Conservation (phyloP, 2,329 filamentous ascomycete genomes). For the Setomelanomma holmii region DNA sequence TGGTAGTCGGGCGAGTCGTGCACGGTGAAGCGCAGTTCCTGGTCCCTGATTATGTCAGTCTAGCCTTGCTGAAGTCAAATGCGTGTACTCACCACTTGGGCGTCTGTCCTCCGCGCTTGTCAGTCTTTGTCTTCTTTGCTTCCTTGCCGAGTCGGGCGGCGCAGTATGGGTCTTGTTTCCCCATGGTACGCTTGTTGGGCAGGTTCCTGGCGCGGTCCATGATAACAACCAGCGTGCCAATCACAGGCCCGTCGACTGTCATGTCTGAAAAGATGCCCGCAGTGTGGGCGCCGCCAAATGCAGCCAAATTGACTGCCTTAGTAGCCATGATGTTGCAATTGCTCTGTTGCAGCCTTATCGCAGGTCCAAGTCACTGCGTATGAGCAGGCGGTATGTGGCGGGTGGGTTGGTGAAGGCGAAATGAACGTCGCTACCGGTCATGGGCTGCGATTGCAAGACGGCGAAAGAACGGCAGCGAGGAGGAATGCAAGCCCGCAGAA, state of each 20-base stretch:
- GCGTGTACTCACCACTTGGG: slow-evolving; percentile 79
- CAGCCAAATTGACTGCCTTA: slow-evolving; percentile 36
- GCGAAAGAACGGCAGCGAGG: not conserved
- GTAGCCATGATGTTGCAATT: slow-evolving; percentile 42
- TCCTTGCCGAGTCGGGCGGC: slow-evolving; percentile 93
- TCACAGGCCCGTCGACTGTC: slow-evolving; percentile 88
- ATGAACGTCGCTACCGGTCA: slow-evolving; percentile 18
- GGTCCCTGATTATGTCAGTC: slow-evolving; percentile 72
- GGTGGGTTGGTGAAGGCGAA: slow-evolving; percentile 2
- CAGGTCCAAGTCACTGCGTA: not conserved
- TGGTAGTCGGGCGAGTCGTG: slow-evolving; percentile 97
- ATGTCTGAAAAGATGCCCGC: slow-evolving; percentile 95
- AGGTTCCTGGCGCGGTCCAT: slow-evolving; percentile 96
- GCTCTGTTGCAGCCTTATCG: not conserved
- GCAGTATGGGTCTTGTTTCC: slow-evolving; percentile 98
- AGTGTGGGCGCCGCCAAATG: slow-evolving; percentile 71
- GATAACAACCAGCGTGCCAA: slow-evolving; percentile 90
- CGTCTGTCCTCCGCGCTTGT: slow-evolving; percentile 92
- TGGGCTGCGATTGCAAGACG: slow-evolving; percentile 28
- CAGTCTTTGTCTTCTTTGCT: slow-evolving; percentile 95
- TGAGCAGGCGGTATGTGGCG: slow-evolving; percentile 1
- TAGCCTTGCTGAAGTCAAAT: not conserved
- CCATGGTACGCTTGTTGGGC: slow-evolving; percentile 95
- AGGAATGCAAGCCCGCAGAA: slow-evolving; percentile 20
- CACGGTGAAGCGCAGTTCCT: slow-evolving; percentile 93